Evolutionary conservation across 2,329 filamentous ascomycete species (phyloP).

Genomic region (Verticillium albo-atrum): DNA sequence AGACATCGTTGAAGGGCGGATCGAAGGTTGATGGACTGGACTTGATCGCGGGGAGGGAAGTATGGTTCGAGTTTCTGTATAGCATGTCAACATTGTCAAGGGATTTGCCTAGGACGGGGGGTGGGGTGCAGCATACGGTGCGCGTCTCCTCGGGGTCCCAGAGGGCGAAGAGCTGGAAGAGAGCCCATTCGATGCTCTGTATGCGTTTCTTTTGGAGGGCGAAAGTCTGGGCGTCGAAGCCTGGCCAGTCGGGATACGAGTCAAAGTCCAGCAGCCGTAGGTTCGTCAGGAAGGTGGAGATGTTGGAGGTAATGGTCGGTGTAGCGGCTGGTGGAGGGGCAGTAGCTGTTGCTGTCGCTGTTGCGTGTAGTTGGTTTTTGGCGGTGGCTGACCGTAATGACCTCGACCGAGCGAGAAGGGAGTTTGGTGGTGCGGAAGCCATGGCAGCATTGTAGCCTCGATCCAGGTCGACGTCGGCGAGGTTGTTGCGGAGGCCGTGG

Average conservation of each 20-base stretch:
- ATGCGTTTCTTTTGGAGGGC: constrained; percentile 79
- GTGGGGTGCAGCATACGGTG: constrained; percentile 49
- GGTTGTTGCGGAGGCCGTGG: neutral
- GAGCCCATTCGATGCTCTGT: constrained; percentile 79
- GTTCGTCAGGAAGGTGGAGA: constrained; percentile 74
- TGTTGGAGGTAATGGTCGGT: constrained; percentile 37
- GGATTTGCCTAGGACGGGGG: neutral
- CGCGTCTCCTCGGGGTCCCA: constrained; percentile 76
- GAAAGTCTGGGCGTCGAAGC: constrained; percentile 67
- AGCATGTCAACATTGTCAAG: neutral
- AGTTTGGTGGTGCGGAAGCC: constrained; percentile 23
- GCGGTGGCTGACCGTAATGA: constrained; percentile 12
- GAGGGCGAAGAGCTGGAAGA: constrained; percentile 81
- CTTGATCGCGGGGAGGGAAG: constrained; percentile 84
- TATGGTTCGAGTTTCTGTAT: constrained; percentile 78
- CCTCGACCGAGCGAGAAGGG: constrained; percentile 23
- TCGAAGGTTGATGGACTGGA: constrained; percentile 87
- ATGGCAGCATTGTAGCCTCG: constrained; percentile 21
- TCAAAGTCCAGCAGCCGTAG: constrained; percentile 80
- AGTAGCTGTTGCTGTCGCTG: constrained; percentile 5
- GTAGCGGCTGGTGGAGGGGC: constrained; percentile 17
- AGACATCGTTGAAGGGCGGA: constrained; percentile 77
- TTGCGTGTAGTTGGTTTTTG: neutral
- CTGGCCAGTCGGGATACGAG: constrained; percentile 72
- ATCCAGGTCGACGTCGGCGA: neutral